phyloP scores from a whole-genome alignment of 495 filamentous ascomycete genomes.

The Aspergillus biplanus region DNA sequence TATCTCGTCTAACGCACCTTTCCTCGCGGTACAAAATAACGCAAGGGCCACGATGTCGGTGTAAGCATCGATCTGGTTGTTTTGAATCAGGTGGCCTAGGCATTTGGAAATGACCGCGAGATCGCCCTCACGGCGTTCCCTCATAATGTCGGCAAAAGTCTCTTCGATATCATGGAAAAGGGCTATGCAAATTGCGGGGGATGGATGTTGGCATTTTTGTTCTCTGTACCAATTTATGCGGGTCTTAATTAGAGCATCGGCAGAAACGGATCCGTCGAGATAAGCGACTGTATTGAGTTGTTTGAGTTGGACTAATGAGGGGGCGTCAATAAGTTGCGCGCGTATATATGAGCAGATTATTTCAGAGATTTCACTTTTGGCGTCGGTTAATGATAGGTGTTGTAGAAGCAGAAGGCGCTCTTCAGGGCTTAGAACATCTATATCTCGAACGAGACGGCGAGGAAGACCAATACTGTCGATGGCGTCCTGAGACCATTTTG shows the following conservation, averaged over 20 bases:
- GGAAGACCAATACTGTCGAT: conserved; percentile 44
- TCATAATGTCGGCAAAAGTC: conserved; percentile 44
- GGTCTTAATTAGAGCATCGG: conserved; percentile 45
- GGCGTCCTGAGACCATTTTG: conserved; percentile 40
- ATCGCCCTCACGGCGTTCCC: conserved; percentile 42
- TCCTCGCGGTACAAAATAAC: conserved; percentile 59
- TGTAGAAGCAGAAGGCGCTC: conserved; percentile 56
- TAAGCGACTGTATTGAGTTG: conserved; percentile 53
- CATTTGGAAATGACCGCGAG: conserved; percentile 45
- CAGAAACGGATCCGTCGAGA: conserved; percentile 48
- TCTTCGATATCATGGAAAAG: conserved; percentile 53
- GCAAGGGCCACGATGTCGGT: conserved; percentile 57
- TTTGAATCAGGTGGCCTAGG: conserved; percentile 40
- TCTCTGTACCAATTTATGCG: conserved; percentile 57
- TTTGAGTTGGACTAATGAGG: conserved; percentile 54
- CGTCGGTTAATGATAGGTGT: conserved; percentile 49
- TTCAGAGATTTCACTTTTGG: conserved; percentile 30
- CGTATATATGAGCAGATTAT: conserved; percentile 49
- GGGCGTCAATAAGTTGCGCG: conserved; percentile 52
- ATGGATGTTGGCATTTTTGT: conserved; percentile 48
- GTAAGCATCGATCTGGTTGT: conserved; percentile 47
- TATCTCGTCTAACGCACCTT: conserved; percentile 61
- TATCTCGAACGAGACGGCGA: conserved; percentile 52
- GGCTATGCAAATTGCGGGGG: conserved; percentile 37
- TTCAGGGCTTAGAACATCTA: conserved; percentile 55